Percentiles rank a stretch among this genome's conserved stretches.
phyloP scores from a whole-genome alignment of 2,329 filamentous ascomycete genomes.

The Lachnellula willkommii region DNA sequence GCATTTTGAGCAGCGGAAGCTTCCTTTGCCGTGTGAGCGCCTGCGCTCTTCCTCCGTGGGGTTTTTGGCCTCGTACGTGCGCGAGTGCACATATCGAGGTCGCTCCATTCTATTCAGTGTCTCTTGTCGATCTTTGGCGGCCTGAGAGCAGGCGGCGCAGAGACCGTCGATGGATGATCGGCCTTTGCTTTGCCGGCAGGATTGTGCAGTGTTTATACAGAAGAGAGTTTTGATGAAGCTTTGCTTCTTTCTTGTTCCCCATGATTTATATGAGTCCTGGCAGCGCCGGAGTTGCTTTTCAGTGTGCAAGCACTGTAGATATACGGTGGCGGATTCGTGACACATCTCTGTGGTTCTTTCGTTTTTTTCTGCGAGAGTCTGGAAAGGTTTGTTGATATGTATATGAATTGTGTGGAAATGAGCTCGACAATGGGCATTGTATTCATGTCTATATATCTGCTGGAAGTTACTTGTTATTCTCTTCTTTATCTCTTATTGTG shows the following conservation, averaged over 20 bases:
- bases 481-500: neutral
- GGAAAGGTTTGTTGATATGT: neutral
- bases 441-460: neutral
- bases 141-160: too few species aligned
- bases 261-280: neutral
- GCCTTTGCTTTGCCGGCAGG: neutral
- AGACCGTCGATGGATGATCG: neutral
- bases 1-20: conserved; percentile 7
- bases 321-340: neutral
- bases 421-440: neutral
- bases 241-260: neutral
- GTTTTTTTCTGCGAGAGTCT: neutral
- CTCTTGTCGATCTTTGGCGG: too few species aligned
- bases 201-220: neutral
- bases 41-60: neutral
- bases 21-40: neutral
- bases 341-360: neutral
- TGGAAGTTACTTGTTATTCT: neutral
- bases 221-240: neutral
- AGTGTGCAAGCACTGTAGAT: neutral
- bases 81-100: neutral
- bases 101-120: neutral
- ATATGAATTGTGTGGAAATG: neutral
- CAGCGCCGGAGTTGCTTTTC: neutral
- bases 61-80: neutral